These are phyloP conservation scores for Epipyxis sp. DNA, from an alignment of 108 stramenopile species.

Conservation along the genomic window DNA sequence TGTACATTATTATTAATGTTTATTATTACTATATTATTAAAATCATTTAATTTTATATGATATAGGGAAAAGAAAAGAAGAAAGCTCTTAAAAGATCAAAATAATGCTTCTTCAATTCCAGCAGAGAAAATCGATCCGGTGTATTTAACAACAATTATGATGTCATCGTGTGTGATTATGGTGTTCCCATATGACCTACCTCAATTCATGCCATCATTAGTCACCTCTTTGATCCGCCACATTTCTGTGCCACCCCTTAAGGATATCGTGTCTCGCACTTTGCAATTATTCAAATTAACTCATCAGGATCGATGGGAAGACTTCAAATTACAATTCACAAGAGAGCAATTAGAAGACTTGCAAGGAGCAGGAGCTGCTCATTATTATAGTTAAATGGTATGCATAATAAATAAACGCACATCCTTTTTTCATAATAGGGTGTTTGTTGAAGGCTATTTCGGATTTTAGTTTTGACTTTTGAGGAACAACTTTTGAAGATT, in stretches of 20 bases:
- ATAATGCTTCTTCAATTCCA: too few species aligned
- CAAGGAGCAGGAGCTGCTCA: constrained; percentile 30
- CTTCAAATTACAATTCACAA: constrained; percentile 16
- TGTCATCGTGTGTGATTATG: constrained; percentile 4
- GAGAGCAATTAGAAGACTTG: constrained; percentile 21
- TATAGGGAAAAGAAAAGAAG: too few species aligned
- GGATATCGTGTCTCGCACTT: background rate
- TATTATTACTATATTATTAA: too few species aligned
- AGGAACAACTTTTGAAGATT: too few species aligned
- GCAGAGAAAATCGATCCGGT: background rate
- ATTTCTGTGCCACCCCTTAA: background rate
- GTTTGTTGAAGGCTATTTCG: too few species aligned
- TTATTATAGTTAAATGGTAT: constrained; percentile 22
- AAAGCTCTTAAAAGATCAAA: background rate
- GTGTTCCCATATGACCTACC: constrained; percentile 25
- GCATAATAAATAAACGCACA: too few species aligned
- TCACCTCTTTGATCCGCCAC: constrained; percentile 29
- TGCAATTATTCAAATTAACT: constrained; percentile 25
- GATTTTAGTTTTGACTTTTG: too few species aligned
- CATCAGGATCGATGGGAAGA: constrained; percentile 37
- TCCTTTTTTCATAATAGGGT: too few species aligned
- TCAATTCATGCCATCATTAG: background rate
- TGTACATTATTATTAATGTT: too few species aligned
- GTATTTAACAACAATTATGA: constrained; percentile 7
- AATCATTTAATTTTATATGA: too few species aligned